Base-by-base conservation (phyloP, 148 eudicot genomes). In the Fagopyrum tataricum region DNA sequence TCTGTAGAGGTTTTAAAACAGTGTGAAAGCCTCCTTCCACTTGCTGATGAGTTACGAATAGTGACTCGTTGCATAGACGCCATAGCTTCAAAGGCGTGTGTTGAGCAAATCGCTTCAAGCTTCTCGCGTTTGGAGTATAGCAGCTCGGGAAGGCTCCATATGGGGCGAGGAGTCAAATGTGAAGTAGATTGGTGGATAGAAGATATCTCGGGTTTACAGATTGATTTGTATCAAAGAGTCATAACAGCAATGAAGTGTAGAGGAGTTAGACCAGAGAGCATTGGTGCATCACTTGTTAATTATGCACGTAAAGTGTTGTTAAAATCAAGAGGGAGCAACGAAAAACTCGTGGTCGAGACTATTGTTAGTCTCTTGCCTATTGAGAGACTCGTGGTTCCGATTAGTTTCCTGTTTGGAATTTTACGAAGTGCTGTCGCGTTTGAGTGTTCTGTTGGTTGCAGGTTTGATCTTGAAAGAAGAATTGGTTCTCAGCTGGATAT, bases 151-250 rank as follows among this genome's bases (percentile, higher is more conserved):
- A 83, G 98, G 77, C 97, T 94, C 44, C 91, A 94, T 75, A 90
- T 94, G 96, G 90, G 86, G 72, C 82, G 87, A 7, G 88, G 84
- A 10, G 78, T 84, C 21, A 91, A 88, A 61, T 84, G 84, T 70
- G 97, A 88, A 42, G 85, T 87, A 6, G 98, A 95, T 82, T 95
- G 98, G 98, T 91, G 98, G 98, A 84, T 87, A 3, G 90, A 95
- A 74, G 92, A 95, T 81, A 83, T 95, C 5, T 91, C 96, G 10
- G 87, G 78, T 73, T 87, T 95, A 23, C 80, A 91, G n/a, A 83
- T 84, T 41, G 96, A 91, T 31, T 69, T 91, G 71, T 95, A 91
- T 53, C 82, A 91, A 78, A 76, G 85, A 79, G 97, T 95, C 26
- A 84, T 95, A 59, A 64, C 87, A 0, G 96, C 98, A 12, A 90